Evolutionary conservation across 163 green algal genomes (phyloP).

Genomic region (Scenedesmus sp.): DNA sequence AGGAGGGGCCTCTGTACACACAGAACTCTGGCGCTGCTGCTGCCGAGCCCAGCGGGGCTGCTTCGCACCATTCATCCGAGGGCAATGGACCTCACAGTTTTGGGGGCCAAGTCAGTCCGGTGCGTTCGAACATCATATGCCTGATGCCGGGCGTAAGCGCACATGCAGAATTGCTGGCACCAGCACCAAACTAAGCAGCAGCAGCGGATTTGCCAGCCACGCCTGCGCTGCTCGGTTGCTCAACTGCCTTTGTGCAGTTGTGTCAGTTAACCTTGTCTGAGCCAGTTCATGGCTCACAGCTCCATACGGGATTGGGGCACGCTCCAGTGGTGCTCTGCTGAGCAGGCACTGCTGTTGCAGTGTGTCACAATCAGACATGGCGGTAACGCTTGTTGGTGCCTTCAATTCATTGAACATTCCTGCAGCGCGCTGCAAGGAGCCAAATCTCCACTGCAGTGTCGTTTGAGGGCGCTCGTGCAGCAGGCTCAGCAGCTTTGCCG

Average conservation of each 20-base stretch:
- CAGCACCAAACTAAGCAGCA: conserved; percentile 26
- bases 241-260: background rate
- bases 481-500: conserved; percentile 65
- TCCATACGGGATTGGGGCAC: background rate
- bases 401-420: background rate
- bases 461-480: conserved; percentile 67
- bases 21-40: conserved; percentile 36
- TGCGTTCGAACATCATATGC: background rate
- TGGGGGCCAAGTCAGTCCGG: conserved; percentile 46
- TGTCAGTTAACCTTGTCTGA: background rate
- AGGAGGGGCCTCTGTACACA: conserved; percentile 22
- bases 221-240: background rate
- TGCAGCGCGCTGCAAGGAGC: conserved; percentile 62
- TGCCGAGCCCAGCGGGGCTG: conserved; percentile 24
- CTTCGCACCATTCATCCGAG: conserved; percentile 40
- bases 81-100: conserved; percentile 51
- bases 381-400: background rate
- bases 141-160: background rate
- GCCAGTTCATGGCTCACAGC: background rate
- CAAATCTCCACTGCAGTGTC: conserved; percentile 72
- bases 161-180: background rate
- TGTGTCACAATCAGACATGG: background rate
- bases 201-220: background rate
- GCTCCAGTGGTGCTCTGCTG: background rate
- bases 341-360: background rate